Evolutionary conservation across 352 stramenopile genomes (phyloP), one percentile per base, ranked within the genome.

Genomic region (Elongisporangium senticosum): DNA sequence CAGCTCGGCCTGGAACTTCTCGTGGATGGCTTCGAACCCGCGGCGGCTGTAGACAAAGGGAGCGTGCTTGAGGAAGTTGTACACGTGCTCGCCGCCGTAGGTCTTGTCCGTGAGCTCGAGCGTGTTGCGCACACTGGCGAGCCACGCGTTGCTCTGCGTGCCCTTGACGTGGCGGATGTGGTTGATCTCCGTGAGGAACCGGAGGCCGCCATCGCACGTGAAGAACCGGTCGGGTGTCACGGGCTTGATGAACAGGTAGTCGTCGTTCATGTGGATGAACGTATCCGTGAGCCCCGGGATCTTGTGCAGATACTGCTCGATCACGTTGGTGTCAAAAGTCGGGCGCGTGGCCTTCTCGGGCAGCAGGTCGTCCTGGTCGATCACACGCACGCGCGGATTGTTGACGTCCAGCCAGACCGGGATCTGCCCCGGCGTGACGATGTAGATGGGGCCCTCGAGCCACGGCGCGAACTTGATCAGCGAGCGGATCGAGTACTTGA

Each of bases 251-350:
- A 96, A 96, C 67, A 96, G 75, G 70, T 94, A 96, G 72, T 96
- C 86, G 68, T 96, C 86, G 69, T 96, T 96, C 67, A 96, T 82
- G 58, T 96, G 86, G 69, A 96, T 94, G 63, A 90, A 96, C 49
- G 90, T 72, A 61, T 96, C 86, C 28, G 86, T 89, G 49, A 96
- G 72, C 0, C 83, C 86, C 8, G 84, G 86, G 59, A 96, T 92
- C 51, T 82, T 77, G 69, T 96, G 79, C 53, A 96, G 63, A 40
- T 91, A 96, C 67, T 96, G 86, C 69, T 96, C 86, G 47, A 96
- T 90, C 23, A 94, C 67, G 26, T 94, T 89, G 13, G 82, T 94
- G 54, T 94, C 71, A 39, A 94, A 94, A 7, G 78, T 92, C 0
- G 84, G 84, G 10, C 90, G 65, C 19, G 65, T 72, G 7, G 68